phyloP scores from a whole-genome alignment of 768 basidiomycete species.

The Lactarius hatsudake region DNA sequence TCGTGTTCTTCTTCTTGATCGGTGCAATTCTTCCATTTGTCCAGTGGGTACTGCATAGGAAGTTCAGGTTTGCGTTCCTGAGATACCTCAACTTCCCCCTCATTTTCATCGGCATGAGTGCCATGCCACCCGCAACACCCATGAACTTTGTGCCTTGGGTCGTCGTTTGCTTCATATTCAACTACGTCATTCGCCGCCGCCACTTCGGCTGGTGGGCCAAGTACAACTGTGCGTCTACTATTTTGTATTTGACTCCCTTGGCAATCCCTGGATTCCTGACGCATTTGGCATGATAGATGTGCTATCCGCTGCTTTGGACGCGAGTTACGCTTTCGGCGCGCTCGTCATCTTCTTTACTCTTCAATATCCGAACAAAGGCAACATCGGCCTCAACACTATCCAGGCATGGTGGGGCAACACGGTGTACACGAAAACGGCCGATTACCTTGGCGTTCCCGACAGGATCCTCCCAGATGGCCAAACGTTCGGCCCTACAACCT shows the following conservation, averaged over 20 bases:
- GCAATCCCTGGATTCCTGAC: slow-evolving; percentile 34
- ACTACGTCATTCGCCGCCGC: slow-evolving; percentile 32
- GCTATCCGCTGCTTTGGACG: slow-evolving; percentile 65
- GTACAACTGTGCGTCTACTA: slow-evolving; percentile 34
- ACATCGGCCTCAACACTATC: slow-evolving; percentile 36
- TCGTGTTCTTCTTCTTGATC: slow-evolving; percentile 75
- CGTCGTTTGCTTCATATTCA: slow-evolving; percentile 38
- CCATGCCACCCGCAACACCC: slow-evolving; percentile 43
- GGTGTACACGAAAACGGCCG: slow-evolving; percentile 20
- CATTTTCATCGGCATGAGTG: slow-evolving; percentile 40
- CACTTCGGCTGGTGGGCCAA: slow-evolving; percentile 39
- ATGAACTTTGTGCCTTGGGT: slow-evolving; percentile 41
- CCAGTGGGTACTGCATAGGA: slow-evolving; percentile 45
- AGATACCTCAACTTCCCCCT: slow-evolving; percentile 61
- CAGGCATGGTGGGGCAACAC: slow-evolving; percentile 63
- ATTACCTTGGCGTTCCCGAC: not conserved
- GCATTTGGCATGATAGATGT: slow-evolving; percentile 40
- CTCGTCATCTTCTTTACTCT: slow-evolving; percentile 58
- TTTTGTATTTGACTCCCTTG: not conserved
- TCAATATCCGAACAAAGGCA: slow-evolving; percentile 61
- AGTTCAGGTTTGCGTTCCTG: slow-evolving; percentile 29
- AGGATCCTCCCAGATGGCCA: not conserved
- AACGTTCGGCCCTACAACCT: not conserved
- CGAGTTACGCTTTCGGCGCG: slow-evolving; percentile 57
- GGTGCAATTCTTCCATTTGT: slow-evolving; percentile 61